Evolutionary conservation across 768 basidiomycete species (phyloP).

Genomic region (Cyathus striatus): DNA sequence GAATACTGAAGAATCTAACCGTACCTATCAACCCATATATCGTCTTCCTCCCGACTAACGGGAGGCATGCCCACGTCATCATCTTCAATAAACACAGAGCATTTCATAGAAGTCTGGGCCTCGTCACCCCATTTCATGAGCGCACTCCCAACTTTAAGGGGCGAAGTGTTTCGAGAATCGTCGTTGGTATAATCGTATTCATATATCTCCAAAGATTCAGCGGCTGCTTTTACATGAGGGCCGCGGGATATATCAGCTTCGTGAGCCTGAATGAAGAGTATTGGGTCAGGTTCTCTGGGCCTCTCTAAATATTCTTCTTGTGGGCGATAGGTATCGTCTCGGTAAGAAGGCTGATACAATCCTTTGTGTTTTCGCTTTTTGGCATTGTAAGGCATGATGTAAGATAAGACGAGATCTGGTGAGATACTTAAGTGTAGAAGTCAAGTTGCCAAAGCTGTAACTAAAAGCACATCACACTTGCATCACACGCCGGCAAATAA

Average conservation of each 20-base stretch:
- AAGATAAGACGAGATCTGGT: no score
- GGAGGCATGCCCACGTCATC: slow-evolving; percentile 16
- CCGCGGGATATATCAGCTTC: slow-evolving; percentile 71
- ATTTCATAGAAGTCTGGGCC: neutral
- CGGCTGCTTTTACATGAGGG: slow-evolving; percentile 33
- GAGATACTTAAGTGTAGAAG: no score
- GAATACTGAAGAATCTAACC: slow-evolving; percentile 24
- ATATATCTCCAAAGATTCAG: slow-evolving; percentile 28
- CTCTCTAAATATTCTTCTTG: no score
- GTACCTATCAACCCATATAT: slow-evolving; percentile 83
- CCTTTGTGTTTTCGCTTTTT: neutral
- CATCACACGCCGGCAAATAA: no score
- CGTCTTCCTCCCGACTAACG: slow-evolving; percentile 12
- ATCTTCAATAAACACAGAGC: slow-evolving; percentile 12
- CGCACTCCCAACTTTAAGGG: slow-evolving; percentile 22
- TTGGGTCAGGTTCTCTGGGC: slow-evolving; percentile 15
- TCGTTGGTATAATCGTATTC: slow-evolving; percentile 8
- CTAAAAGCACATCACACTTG: no score
- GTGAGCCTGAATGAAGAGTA: slow-evolving; percentile 60
- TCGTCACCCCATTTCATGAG: slow-evolving; percentile 25
- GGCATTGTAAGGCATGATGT: neutral
- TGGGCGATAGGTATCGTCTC: no score
- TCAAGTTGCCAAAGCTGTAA: no score
- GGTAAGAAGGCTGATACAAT: no score
- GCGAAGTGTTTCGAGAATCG: slow-evolving; percentile 7